Conservation (phyloP, 768 basidiomycete genomes). For the Lentinula lateritia region DNA sequence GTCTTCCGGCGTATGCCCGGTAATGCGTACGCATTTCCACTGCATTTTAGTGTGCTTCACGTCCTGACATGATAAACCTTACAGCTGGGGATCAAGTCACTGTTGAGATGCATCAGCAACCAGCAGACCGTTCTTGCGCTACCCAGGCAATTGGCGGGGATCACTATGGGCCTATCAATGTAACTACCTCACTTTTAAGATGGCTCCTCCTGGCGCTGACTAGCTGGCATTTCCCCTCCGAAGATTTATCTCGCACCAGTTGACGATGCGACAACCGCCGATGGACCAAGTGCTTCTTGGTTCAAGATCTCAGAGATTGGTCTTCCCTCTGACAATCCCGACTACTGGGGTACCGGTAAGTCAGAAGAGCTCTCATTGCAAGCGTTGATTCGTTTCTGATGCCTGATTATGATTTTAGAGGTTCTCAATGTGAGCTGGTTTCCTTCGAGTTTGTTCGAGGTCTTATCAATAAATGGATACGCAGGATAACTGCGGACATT, state of each 20-base stretch:
- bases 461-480: not conserved
- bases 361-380: not conserved
- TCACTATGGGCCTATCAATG: conserved; percentile 44
- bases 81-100: conserved; percentile 41
- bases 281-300: conserved; percentile 36
- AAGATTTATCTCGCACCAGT: conserved; percentile 46
- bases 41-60: not conserved
- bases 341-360: conserved; percentile 38
- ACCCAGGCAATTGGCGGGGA: conserved; percentile 46
- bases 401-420: conserved; percentile 12
- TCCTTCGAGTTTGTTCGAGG: not conserved
- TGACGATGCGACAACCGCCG: conserved; percentile 36
- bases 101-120: conserved; percentile 53
- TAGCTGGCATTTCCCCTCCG: not conserved
- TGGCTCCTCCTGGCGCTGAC: not conserved
- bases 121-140: conserved; percentile 36
- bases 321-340: conserved; percentile 40
- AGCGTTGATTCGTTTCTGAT: not conserved
- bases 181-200: conserved; percentile 2
- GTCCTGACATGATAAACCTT: no score
- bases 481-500: conserved; percentile 50
- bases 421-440: conserved; percentile 23
- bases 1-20: conserved; percentile 33
- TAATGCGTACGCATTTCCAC: conserved; percentile 26
- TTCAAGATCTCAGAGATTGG: conserved; percentile 49